phyloP scores from a whole-genome alignment of 176 grass and related monocot species.

The Triticum aestivum region DNA sequence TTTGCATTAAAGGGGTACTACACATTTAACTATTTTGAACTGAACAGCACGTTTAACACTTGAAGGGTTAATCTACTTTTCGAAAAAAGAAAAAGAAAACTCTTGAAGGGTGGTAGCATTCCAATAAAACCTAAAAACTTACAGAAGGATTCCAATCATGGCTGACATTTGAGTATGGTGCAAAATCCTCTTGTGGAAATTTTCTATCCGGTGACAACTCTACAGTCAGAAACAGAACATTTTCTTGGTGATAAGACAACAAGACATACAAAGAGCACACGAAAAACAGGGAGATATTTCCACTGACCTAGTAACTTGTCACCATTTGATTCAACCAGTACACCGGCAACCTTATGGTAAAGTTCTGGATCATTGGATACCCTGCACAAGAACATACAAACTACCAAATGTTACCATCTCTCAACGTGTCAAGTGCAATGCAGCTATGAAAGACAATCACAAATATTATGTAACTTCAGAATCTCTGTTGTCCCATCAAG shows the following conservation, averaged over 20 bases:
- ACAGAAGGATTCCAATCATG: conserved; percentile 95
- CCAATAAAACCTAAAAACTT: conserved; percentile 53
- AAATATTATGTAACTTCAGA: not conserved
- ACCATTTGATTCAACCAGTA: conserved; percentile 82
- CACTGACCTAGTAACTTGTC: conserved; percentile 50
- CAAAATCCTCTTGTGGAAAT: conserved; percentile 93
- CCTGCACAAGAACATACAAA: conserved; percentile 41
- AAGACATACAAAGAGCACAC: conserved; percentile 11
- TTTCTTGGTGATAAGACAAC: not conserved
- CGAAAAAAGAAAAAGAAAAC: too few relatives aligned
- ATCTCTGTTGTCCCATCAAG: conserved; percentile 1
- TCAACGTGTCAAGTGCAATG: conserved; percentile 7
- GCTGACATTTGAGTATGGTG: conserved; percentile 76
- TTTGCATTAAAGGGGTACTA: not conserved
- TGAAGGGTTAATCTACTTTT: too few relatives aligned
- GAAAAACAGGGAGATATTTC: not conserved
- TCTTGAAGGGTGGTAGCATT: conserved; percentile 18
- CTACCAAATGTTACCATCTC: conserved; percentile 32
- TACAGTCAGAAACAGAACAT: conserved; percentile 35
- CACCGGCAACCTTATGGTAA: conserved; percentile 70
- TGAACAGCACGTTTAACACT: too few relatives aligned
- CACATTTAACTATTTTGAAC: not conserved
- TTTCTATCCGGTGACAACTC: conserved; percentile 90
- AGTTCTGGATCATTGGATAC: conserved; percentile 71
- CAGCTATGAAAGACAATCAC: not conserved